A percentile compares a stretch with the other conserved stretches of the same genome.
These are phyloP conservation scores for Fusarium sp. DNA, from an alignment of 2,329 filamentous ascomycete species.

Conservation along the genomic window DNA sequence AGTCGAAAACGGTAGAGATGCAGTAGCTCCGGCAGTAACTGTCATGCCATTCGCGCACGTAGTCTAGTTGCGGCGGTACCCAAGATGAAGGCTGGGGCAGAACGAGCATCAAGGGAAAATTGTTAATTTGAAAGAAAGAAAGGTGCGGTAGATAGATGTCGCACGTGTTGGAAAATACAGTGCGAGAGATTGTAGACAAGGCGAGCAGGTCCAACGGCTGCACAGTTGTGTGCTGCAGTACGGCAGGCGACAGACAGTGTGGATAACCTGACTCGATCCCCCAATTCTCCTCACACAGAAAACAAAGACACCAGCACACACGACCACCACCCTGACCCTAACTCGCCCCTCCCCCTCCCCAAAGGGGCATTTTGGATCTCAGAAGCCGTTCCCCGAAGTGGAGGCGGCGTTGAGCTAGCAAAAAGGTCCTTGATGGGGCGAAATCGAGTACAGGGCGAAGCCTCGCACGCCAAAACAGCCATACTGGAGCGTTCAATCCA, in stretches of 20 bases:
- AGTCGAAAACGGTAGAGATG: conserved; percentile 19
- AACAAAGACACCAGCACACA: conserved; percentile 9
- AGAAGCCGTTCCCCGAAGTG: conserved; percentile 40
- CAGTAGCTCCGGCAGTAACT: conserved; percentile 37
- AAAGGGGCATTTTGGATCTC: conserved; percentile 28
- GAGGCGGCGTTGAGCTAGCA: conserved; percentile 42
- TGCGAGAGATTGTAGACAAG: too few relatives aligned
- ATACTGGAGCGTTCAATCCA: conserved; percentile 31
- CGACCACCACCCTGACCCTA: conserved; percentile 3
- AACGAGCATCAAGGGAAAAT: not conserved
- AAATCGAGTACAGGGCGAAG: conserved; percentile 30
- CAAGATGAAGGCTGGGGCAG: not conserved
- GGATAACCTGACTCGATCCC: not conserved
- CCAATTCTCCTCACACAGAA: conserved; percentile 12
- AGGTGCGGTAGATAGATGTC: too few relatives aligned
- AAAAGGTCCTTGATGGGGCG: conserved; percentile 27
- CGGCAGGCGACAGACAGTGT: not conserved
- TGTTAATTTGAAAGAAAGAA: not conserved
- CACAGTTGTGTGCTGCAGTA: too few relatives aligned
- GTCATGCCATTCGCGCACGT: conserved; percentile 22
- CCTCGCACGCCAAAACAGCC: conserved; percentile 38
- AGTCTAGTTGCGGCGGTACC: conserved; percentile 13
- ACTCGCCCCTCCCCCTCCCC: conserved; percentile 10
- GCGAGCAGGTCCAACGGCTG: too few relatives aligned
- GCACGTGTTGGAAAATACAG: too few relatives aligned